A percentile compares a stretch with the other conserved stretches of the same genome.
Evolutionary conservation across 805 yeast genomes (phyloP).

Genomic region (Grigorovia transvaalensis): DNA sequence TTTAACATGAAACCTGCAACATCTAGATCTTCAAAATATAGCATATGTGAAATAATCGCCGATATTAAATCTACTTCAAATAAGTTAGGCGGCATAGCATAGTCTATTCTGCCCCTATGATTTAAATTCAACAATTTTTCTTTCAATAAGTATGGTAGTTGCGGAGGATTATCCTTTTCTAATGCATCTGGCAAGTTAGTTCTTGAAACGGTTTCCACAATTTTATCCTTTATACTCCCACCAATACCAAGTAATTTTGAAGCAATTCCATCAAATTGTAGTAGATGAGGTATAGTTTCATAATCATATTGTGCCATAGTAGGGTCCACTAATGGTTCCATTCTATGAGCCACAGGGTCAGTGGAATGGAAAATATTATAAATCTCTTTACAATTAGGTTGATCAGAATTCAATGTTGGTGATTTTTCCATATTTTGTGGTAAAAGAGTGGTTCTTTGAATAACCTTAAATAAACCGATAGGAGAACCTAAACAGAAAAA

Average conservation of each 20-base stretch:
- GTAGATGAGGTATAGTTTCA: constrained; percentile 19
- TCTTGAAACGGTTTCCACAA: constrained; percentile 13
- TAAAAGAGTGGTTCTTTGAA: constrained; percentile 50
- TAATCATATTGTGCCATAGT: constrained; percentile 18
- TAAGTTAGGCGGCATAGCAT: constrained; percentile 63
- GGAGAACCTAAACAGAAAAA: constrained; percentile 85
- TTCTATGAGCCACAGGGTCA: constrained; percentile 83
- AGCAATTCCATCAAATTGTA: constrained; percentile 19
- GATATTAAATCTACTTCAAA: constrained; percentile 71
- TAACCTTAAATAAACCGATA: constrained; percentile 70
- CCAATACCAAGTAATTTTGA: constrained; percentile 22
- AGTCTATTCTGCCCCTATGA: constrained; percentile 71
- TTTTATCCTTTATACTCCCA: constrained; percentile 6
- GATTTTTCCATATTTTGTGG: constrained; percentile 24
- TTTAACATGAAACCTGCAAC: constrained; percentile 68
- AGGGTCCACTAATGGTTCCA: constrained; percentile 65
- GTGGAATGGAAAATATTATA: constrained; percentile 84
- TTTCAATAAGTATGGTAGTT: not conserved
- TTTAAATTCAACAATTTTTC: constrained; percentile 35
- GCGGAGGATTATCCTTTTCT: not conserved
- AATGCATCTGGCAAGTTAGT: not conserved
- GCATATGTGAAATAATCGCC: constrained; percentile 79
- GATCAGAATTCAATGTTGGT: constrained; percentile 1
- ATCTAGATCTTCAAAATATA: constrained; percentile 79
- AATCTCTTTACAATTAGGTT: constrained; percentile 51